These are phyloP conservation scores for Russula compacta DNA, from an alignment of 768 basidiomycete species.

Conservation along the genomic window DNA sequence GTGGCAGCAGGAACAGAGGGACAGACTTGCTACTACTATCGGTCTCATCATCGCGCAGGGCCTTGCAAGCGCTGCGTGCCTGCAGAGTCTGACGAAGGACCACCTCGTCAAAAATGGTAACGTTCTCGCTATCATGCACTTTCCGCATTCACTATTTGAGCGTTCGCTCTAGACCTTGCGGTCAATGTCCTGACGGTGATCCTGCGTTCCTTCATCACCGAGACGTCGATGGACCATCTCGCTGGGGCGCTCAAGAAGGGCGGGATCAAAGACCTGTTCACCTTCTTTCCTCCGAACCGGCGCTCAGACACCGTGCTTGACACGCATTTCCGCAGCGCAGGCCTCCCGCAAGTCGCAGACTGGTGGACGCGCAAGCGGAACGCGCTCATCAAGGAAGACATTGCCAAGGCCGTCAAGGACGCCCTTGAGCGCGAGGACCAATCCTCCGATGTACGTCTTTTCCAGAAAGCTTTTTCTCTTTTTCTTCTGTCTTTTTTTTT, in stretches of 20 bases:
- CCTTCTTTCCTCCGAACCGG: slow-evolving; percentile 82
- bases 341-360: slow-evolving; percentile 72
- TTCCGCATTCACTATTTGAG: background rate
- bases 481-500: background rate
- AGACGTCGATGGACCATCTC: slow-evolving; percentile 87
- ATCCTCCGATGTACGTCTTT: slow-evolving; percentile 49
- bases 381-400: slow-evolving; percentile 68
- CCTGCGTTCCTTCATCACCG: slow-evolving; percentile 71
- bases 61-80: slow-evolving; percentile 65
- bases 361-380: slow-evolving; percentile 93
- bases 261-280: slow-evolving; percentile 74
- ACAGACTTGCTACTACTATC: slow-evolving; percentile 74
- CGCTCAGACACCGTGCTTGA: slow-evolving; percentile 67
- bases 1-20: slow-evolving; percentile 67
- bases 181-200: slow-evolving; percentile 66
- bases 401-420: slow-evolving; percentile 60
- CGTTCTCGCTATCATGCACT: background rate
- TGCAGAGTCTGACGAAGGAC: slow-evolving; percentile 82
- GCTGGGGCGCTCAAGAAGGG: slow-evolving; percentile 73
- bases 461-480: background rate
- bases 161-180: slow-evolving; percentile 54
- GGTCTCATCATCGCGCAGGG: slow-evolving; percentile 82
- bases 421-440: slow-evolving; percentile 63
- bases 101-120: slow-evolving; percentile 92
- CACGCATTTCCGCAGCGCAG: slow-evolving; percentile 78